These are phyloP conservation scores for Moniliella sp. DNA, from an alignment of 1,284 basidiomycete species.

Conservation along the genomic window DNA sequence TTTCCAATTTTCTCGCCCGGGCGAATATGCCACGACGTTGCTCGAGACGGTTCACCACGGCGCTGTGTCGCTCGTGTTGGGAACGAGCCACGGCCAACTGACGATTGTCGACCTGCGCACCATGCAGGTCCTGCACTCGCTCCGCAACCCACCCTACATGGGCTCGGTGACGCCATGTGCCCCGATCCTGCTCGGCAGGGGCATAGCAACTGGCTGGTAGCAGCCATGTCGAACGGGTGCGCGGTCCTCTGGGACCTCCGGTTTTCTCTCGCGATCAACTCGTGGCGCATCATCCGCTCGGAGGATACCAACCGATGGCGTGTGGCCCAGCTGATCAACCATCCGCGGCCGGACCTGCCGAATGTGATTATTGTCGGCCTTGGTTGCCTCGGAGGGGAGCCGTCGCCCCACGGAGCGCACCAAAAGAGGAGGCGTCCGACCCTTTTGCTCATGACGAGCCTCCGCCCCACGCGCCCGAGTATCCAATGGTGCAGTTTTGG, in stretches of 20 bases:
- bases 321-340: neutral
- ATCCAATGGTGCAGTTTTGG: too few relatives aligned
- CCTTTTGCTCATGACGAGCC: too few relatives aligned
- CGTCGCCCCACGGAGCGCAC: too few relatives aligned
- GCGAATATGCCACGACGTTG: conserved; percentile 30
- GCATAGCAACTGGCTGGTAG: conserved; percentile 65
- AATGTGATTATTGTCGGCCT: neutral
- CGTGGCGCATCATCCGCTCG: conserved; percentile 66
- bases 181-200: conserved; percentile 55
- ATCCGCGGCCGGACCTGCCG: neutral
- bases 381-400: too few relatives aligned
- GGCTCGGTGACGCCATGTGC: conserved; percentile 66
- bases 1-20: conserved; percentile 25
- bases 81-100: conserved; percentile 59
- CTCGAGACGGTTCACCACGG: conserved; percentile 4
- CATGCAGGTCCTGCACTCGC: conserved; percentile 52
- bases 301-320: too few relatives aligned
- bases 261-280: conserved; percentile 67
- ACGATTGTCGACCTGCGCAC: conserved; percentile 66
- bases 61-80: conserved; percentile 45
- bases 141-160: conserved; percentile 63
- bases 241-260: conserved; percentile 79
- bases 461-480: too few relatives aligned
- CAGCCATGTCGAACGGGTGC: too few relatives aligned
- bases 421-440: too few relatives aligned